Conservation (phyloP, 2,329 filamentous ascomycete genomes). For the Aspergillus luchuensis region DNA sequence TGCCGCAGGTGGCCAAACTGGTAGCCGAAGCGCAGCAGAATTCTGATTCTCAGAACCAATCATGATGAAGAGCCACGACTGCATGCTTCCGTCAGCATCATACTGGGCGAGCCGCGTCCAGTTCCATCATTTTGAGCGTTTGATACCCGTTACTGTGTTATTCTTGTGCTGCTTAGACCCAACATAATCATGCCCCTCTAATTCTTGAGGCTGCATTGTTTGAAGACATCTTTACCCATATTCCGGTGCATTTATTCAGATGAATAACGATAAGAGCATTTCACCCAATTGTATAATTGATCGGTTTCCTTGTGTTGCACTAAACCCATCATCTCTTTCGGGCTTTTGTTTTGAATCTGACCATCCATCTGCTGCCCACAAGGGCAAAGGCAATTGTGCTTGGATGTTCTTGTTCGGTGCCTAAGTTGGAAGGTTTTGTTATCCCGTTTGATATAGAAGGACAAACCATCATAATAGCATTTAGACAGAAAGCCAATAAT, state of each 20-base stretch:
- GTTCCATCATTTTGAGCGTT: conserved; percentile 22
- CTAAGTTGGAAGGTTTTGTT: background rate
- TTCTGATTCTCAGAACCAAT: background rate
- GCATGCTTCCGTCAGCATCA: conserved; percentile 10
- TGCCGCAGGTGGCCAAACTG: conserved; percentile 26
- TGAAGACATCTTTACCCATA: conserved; percentile 9
- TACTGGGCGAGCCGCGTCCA: conserved; percentile 7
- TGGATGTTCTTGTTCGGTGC: background rate
- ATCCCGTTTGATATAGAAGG: background rate
- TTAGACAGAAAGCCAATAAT: background rate
- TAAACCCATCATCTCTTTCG: background rate
- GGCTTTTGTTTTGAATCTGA: background rate
- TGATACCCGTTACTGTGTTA: conserved; percentile 25
- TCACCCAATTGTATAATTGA: background rate
- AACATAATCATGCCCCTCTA: conserved; percentile 9
- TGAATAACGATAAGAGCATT: background rate
- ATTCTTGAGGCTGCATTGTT: conserved; percentile 9
- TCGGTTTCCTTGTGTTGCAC: background rate
- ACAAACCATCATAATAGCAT: background rate
- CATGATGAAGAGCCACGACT: conserved; percentile 11
- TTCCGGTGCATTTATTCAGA: conserved; percentile 3
- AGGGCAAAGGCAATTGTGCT: too few species aligned
- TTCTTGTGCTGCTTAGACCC: conserved; percentile 15
- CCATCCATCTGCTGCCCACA: too few species aligned
- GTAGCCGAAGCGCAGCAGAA: background rate